A percentile compares a stretch with the other conserved stretches of the same genome.
These are phyloP conservation scores for Ustilago cynodontis DNA, from an alignment of 1,284 basidiomycete genomes.

Conservation along the genomic window DNA sequence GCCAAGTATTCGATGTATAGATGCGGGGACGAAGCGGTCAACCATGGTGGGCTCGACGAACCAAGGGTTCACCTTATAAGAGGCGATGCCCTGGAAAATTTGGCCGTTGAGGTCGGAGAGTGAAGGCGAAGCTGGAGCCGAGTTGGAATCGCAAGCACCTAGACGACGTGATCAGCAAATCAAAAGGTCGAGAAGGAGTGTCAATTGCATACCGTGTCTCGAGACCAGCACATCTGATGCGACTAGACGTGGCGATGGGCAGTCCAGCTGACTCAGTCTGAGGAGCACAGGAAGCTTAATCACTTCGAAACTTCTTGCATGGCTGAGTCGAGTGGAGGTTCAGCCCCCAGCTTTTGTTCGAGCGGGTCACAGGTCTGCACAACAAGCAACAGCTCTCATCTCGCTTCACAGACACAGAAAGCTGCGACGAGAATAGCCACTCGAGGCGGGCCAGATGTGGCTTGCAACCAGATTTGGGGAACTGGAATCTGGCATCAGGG, in stretches of 20 bases:
- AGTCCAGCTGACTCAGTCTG: neutral
- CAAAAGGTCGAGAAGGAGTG: neutral
- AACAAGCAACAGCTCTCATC: neutral
- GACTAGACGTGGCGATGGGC: neutral
- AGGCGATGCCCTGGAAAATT: neutral
- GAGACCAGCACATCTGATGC: neutral
- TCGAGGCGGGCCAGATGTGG: neutral
- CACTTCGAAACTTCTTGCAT: constrained; percentile 1
- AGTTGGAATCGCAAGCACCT: constrained; percentile 2
- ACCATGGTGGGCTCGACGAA: neutral
- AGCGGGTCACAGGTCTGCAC: no score
- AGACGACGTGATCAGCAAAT: constrained; percentile 16
- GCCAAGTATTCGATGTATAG: constrained; percentile 10
- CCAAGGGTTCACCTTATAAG: constrained; percentile 10
- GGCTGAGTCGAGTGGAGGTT: neutral
- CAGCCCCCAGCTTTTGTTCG: no score
- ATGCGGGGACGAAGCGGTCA: constrained; percentile 9
- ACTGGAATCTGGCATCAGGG: neutral
- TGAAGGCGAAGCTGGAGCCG: neutral
- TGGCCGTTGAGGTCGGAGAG: constrained; percentile 8
- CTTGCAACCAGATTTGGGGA: neutral
- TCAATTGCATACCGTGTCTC: neutral
- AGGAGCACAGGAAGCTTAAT: neutral
- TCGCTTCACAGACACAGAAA: neutral
- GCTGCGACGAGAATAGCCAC: neutral